phyloP scores from a whole-genome alignment of 345 rosid genomes.

The Citropsis articulata region DNA sequence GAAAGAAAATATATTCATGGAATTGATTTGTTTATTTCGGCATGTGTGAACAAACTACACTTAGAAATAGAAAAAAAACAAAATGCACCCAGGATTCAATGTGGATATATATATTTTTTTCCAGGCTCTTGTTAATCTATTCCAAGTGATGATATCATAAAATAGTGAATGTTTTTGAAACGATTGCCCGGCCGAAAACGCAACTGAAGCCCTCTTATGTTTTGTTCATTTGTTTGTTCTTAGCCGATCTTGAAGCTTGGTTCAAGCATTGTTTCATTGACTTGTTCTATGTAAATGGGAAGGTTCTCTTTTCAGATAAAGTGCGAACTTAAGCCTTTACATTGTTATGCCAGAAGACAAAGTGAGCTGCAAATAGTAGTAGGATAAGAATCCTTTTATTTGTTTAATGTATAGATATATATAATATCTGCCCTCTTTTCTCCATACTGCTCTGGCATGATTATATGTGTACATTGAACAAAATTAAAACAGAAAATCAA shows the following conservation, averaged over 20 bases:
- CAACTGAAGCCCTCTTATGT: not conserved
- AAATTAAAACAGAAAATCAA: not conserved
- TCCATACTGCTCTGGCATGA: not conserved
- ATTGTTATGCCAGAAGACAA: not conserved
- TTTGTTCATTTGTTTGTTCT: not conserved
- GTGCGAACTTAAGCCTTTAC: not conserved
- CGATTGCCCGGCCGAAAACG: not conserved
- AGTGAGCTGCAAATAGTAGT: not conserved
- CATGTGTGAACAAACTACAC: not conserved
- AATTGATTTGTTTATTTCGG: too few relatives aligned
- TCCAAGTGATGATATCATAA: not conserved
- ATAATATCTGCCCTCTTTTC: too few relatives aligned
- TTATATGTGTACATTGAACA: not conserved
- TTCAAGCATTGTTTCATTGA: not conserved
- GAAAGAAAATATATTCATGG: too few relatives aligned
- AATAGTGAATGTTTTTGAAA: not conserved
- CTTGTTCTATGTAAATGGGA: not conserved
- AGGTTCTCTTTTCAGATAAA: not conserved
- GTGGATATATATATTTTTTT: not conserved
- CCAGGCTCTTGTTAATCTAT: not conserved
- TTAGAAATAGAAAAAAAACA: not conserved
- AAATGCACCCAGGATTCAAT: not conserved
- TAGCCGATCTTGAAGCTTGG: not conserved
- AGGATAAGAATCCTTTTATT: not conserved
- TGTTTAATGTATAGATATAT: not conserved